A percentile compares a stretch with the other conserved stretches of the same genome.
phyloP scores from a whole-genome alignment of 805 yeast genomes.

The Saccharomycopsis schoenii region DNA sequence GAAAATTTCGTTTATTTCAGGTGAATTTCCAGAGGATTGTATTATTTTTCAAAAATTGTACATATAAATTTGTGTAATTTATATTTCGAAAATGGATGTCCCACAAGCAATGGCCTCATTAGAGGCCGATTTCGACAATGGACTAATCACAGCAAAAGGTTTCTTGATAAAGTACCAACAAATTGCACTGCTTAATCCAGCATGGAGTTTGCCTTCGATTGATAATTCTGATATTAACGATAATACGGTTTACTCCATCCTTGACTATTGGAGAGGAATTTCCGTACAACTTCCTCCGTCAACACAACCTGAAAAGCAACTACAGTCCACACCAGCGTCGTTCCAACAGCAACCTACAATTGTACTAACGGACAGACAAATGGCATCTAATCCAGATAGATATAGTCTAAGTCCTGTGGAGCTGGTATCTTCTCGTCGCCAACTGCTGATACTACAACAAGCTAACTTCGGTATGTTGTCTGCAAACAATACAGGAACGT shows the following conservation, averaged over 20 bases:
- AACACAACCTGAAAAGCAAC: background rate
- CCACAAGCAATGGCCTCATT: constrained; percentile 5
- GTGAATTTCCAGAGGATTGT: background rate
- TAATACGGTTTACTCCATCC: background rate
- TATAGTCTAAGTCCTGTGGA: background rate
- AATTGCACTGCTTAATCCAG: constrained; percentile 1
- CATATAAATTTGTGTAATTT: background rate
- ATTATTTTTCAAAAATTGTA: background rate
- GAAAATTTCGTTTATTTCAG: background rate
- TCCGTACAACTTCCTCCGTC: background rate
- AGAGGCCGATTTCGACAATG: constrained; percentile 46
- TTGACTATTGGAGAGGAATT: background rate
- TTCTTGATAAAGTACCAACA: constrained; percentile 39
- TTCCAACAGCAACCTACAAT: background rate
- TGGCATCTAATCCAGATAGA: background rate
- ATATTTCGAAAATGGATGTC: background rate
- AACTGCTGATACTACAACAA: background rate
- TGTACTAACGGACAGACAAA: background rate
- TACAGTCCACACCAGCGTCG: background rate
- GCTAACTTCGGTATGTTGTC: background rate
- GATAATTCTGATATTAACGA: background rate
- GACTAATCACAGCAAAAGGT: constrained; percentile 66
- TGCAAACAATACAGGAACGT: background rate
- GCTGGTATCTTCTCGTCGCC: background rate
- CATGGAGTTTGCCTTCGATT: background rate